Base-by-base conservation (phyloP, 1,284 basidiomycete genomes). In the Ceratobasidium sp. region DNA sequence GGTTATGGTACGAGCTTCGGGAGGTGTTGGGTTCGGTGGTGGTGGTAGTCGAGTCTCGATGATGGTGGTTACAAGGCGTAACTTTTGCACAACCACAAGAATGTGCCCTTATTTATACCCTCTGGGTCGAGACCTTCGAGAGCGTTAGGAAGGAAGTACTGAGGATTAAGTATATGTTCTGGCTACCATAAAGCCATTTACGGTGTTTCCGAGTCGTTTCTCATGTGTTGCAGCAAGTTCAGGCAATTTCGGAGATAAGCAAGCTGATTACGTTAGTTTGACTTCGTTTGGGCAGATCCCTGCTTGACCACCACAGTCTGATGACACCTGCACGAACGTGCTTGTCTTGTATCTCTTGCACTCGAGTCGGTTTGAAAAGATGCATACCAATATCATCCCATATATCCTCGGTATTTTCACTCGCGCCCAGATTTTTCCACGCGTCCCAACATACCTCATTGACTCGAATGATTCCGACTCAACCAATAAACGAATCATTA, bases 261-360 rank as follows among this genome's bases (percentile, higher is more conserved):
- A 38, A 8, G 38, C 38, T 8, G 38, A 38, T 38, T 38, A 8
- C 38, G n/a, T 41, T 35, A 64, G 44, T 44, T 64, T 64, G 60
- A 64, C 38, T 64, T 44, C 38, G 44, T 64, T 64, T 44, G 60
- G 38, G n/a, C 38, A 44, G 16, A 64, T 44, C 20, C 10, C n/a
- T 35, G 38, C n/a, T n/a, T n/a, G n/a, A 64, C 60, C 23, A 44
- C 60, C 60, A 64, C 60, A 7, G 60, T n/a, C 60, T 20, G 12
- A 64, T 64, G 38, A 64, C 41, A 4, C 41, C 38, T 14, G 30
- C 10, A 59, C 38, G 38, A 44, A 23, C 35, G 44, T 64, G 60
- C 60, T 64, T 6, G 38, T 16, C 7, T 44, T n/a, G 1, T 64
- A 64, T 12, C 44, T 64, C 60, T 64, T 64, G 35, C n/a, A 38